Conservation (phyloP, 2,329 filamentous ascomycete species). For the Cercospora canescens region DNA sequence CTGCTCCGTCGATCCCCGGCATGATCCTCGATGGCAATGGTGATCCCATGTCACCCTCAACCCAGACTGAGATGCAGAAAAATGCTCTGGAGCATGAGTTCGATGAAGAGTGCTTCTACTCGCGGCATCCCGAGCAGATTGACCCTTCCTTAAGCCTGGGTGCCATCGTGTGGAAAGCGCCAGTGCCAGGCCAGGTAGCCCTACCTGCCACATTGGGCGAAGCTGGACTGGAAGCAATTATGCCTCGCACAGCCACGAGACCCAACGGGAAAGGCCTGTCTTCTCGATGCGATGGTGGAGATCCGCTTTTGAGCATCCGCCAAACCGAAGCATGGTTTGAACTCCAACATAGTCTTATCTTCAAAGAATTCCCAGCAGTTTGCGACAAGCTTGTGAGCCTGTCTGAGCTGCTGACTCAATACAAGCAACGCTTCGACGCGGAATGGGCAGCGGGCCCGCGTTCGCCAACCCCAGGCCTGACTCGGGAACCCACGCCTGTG, state of each 20-base stretch:
- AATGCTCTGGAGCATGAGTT: slow-evolving; percentile 43
- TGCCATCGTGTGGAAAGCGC: slow-evolving; percentile 46
- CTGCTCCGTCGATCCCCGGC: background rate
- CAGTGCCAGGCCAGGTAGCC: slow-evolving; percentile 44
- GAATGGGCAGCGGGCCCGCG: slow-evolving; percentile 21
- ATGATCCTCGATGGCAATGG: slow-evolving; percentile 31
- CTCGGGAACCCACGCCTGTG: slow-evolving; percentile 20
- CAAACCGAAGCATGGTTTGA: slow-evolving; percentile 52
- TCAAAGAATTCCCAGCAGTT: slow-evolving; percentile 46
- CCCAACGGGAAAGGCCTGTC: slow-evolving; percentile 50
- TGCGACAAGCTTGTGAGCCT: slow-evolving; percentile 45
- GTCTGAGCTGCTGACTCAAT: slow-evolving; percentile 37
- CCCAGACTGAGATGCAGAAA: slow-evolving; percentile 16
- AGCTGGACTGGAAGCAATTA: slow-evolving; percentile 45
- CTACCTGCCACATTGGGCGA: slow-evolving; percentile 46
- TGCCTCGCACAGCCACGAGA: slow-evolving; percentile 38
- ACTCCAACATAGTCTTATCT: slow-evolving; percentile 53
- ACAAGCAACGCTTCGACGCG: slow-evolving; percentile 25
- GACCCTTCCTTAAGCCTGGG: slow-evolving; percentile 47
- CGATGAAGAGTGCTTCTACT: slow-evolving; percentile 46
- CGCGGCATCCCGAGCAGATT: slow-evolving; percentile 46
- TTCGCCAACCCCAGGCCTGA: slow-evolving; percentile 21
- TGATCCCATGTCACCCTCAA: slow-evolving; percentile 27
- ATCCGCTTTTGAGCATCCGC: slow-evolving; percentile 48
- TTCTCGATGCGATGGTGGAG: slow-evolving; percentile 49